These are phyloP conservation scores for Radiomyces spectabilis DNA, from an alignment of 192 early-diverging fungal genomes.

Conservation along the genomic window DNA sequence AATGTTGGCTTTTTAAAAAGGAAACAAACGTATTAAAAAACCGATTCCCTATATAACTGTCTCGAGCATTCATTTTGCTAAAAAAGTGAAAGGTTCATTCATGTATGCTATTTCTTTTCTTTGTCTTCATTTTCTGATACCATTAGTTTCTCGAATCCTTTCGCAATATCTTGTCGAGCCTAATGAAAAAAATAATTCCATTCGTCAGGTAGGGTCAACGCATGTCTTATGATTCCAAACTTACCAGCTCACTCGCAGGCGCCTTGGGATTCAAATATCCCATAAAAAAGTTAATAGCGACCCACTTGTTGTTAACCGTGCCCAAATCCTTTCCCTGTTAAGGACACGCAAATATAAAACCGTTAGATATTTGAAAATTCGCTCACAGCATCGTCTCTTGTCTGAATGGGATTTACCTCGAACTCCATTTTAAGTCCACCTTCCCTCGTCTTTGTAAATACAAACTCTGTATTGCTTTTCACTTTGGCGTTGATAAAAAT, in stretches of 20 bases:
- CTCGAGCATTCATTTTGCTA: no score
- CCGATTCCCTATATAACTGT: no score
- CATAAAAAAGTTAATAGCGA: slow-evolving; percentile 42
- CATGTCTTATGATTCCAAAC: not conserved
- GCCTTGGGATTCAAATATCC: slow-evolving; percentile 36
- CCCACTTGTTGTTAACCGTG: slow-evolving; percentile 34
- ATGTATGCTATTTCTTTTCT: not conserved
- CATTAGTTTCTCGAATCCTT: slow-evolving; percentile 16
- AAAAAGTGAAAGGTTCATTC: no score
- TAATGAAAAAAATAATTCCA: not conserved
- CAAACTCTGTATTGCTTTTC: slow-evolving; percentile 33
- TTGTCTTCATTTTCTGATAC: not conserved
- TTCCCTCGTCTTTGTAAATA: slow-evolving; percentile 38
- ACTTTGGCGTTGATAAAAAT: slow-evolving; percentile 41
- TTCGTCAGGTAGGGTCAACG: not conserved
- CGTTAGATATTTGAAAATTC: not conserved
- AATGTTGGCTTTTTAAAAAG: no score
- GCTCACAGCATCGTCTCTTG: not conserved
- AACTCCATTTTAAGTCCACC: slow-evolving; percentile 30
- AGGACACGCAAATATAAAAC: not conserved
- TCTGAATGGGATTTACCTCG: slow-evolving; percentile 9
- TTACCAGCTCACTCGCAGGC: slow-evolving; percentile 36
- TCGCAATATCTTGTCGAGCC: slow-evolving; percentile 9
- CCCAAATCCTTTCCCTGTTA: slow-evolving; percentile 38
- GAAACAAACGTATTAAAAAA: no score